Evolutionary conservation across 2,329 filamentous ascomycete species (phyloP), one percentile per base, ranked within the genome.

Genomic region (Colletotrichum chlorophyti): DNA sequence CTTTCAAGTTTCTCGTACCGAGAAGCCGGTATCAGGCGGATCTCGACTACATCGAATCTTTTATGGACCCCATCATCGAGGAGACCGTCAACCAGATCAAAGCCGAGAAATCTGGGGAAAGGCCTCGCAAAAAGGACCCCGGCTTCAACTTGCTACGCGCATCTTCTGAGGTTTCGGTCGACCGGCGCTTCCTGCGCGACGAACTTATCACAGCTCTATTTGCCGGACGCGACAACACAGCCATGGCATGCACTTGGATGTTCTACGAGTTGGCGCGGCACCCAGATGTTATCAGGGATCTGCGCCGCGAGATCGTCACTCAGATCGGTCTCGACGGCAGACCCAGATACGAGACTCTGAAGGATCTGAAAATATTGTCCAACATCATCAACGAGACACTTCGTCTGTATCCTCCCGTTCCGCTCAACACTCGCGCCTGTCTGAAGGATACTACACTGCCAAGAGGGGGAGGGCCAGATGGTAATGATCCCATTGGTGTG

Each of bases 71-170:
- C 31, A 83, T 88, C 0, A 78, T 92, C 6, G 77, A 79, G 3
- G 76, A 92, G 35, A 81, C 84, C 0, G 78, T 80, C 0, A 80
- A 82, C 11, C 89, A 91, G 67, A 80, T 91, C 2, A 83, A 88
- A 63, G 86, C 88, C 65, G 84, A 83, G 40, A 89, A 86, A n/a
- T n/a, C n/a, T n/a, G n/a, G 64, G 82, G 6, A 17, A 9, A 4
- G 3, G 15, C 8, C 8, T n/a, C 7, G 34, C 34, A 17, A 37
- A 11, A 37, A 37, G 15, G 7, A 17, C 1, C 15, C 8, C 1
- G 79, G 81, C 41, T 90, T 90, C 66, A 91, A 87, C 1, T 92
- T 93, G 74, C 80, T 93, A n/a, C 87, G 93, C 69, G 88, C 88
- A 45, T 81, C 93, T 10, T 89, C 88, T 14, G 79, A 80, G n/a